These are phyloP conservation scores for Fonsecaea erecta DNA, from an alignment of 2,329 filamentous ascomycete species.

Conservation along the genomic window DNA sequence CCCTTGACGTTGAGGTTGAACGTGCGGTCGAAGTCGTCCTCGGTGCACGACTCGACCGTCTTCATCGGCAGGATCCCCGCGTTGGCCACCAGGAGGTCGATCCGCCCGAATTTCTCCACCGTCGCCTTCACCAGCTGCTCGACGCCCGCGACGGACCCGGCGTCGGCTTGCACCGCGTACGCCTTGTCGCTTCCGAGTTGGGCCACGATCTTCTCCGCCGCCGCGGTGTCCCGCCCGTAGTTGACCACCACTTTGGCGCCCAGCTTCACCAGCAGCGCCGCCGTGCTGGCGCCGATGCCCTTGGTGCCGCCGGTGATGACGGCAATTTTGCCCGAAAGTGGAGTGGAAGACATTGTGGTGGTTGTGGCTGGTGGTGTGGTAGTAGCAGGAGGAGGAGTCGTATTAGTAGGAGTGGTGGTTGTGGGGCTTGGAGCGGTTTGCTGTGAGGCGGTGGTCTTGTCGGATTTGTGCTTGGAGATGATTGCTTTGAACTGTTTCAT, in stretches of 20 bases:
- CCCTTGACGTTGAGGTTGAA: slow-evolving; percentile 64
- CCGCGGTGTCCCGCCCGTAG: slow-evolving; percentile 62
- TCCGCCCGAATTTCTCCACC: slow-evolving; percentile 57
- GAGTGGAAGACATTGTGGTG: slow-evolving; percentile 21
- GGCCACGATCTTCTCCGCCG: slow-evolving; percentile 60
- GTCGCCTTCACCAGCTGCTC: slow-evolving; percentile 56
- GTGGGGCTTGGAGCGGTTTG: background rate
- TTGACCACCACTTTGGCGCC: slow-evolving; percentile 55
- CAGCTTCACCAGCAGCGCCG: slow-evolving; percentile 44
- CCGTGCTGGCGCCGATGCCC: slow-evolving; percentile 49
- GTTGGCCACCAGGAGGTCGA: slow-evolving; percentile 65
- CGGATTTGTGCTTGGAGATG: slow-evolving; percentile 16
- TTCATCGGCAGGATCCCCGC: slow-evolving; percentile 59
- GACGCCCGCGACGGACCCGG: slow-evolving; percentile 52
- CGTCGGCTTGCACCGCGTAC: slow-evolving; percentile 61
- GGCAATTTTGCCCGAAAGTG: slow-evolving; percentile 39
- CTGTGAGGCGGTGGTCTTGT: background rate
- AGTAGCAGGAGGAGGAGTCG: no score
- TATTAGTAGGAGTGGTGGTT: no score
- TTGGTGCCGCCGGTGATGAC: slow-evolving; percentile 49
- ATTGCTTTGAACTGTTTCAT: slow-evolving; percentile 19
- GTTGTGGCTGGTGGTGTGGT: background rate
- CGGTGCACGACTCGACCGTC: slow-evolving; percentile 56
- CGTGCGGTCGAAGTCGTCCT: slow-evolving; percentile 56
- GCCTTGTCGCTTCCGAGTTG: slow-evolving; percentile 55